phyloP scores from a whole-genome alignment of 768 basidiomycete species.

The Pleurotus giganteus region DNA sequence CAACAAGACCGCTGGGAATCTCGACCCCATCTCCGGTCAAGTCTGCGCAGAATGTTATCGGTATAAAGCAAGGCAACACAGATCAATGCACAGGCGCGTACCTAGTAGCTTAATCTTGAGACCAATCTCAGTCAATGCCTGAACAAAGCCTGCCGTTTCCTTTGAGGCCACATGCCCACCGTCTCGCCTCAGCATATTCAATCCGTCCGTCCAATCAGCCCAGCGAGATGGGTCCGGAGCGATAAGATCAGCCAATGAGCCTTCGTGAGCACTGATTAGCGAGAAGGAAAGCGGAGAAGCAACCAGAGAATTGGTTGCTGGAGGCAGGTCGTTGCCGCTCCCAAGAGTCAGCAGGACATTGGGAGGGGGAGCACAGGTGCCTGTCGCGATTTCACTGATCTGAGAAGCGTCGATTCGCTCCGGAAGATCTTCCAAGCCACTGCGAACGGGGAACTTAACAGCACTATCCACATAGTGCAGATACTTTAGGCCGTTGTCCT shows the following conservation, averaged over 20 bases:
- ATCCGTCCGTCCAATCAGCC: constrained; percentile 93
- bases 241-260: constrained; percentile 74
- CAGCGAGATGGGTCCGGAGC: constrained; percentile 76
- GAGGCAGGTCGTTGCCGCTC: constrained; percentile 57
- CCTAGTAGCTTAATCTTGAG: constrained; percentile 88
- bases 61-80: background rate
- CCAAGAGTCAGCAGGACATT: constrained; percentile 43
- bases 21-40: constrained; percentile 87
- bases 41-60: constrained; percentile 42
- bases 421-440: constrained; percentile 83
- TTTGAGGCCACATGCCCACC: constrained; percentile 81
- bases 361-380: constrained; percentile 68
- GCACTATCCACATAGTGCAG: constrained; percentile 85
- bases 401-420: constrained; percentile 80
- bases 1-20: constrained; percentile 74
- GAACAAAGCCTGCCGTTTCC: constrained; percentile 84
- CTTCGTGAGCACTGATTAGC: constrained; percentile 65
- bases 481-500: constrained; percentile 79
- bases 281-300: constrained; percentile 78
- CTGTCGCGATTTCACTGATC: constrained; percentile 78
- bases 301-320: constrained; percentile 43
- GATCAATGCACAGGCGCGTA: constrained; percentile 29
- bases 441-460: constrained; percentile 74
- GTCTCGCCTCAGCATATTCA: constrained; percentile 83
- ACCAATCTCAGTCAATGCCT: constrained; percentile 87